These are phyloP conservation scores for Noccaea caerulescens DNA, from an alignment of 345 rosid genomes.

Conservation along the genomic window DNA sequence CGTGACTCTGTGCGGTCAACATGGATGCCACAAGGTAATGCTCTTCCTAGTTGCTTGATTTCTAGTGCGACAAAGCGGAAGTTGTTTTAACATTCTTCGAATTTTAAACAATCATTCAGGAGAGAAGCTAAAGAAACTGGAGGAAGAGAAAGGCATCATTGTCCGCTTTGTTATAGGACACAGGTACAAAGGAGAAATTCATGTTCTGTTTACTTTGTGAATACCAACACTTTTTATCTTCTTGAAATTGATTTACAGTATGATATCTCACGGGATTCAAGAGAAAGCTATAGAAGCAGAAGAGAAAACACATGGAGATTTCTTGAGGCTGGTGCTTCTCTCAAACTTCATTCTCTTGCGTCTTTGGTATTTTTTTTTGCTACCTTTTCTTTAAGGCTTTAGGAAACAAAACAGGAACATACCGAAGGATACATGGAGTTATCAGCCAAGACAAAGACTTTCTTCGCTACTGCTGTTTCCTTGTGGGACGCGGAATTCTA, in stretches of 20 bases:
- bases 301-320: constrained; percentile 69
- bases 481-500: constrained; percentile 92
- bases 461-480: constrained; percentile 74
- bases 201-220: constrained; percentile 13
- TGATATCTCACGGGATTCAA: constrained; percentile 63
- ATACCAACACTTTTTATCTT: not conserved
- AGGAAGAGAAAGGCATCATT: constrained; percentile 78
- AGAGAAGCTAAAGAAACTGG: constrained; percentile 64
- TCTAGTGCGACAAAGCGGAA: not conserved
- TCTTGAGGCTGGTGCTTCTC: constrained; percentile 73
- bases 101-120: constrained; percentile 41
- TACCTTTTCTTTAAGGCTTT: not conserved
- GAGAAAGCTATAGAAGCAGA: constrained; percentile 79
- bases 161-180: constrained; percentile 90
- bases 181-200: constrained; percentile 52
- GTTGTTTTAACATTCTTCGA: not conserved
- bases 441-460: constrained; percentile 85
- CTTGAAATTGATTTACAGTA: constrained; percentile 27
- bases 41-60: not conserved
- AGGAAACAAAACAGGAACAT: constrained; percentile 61
- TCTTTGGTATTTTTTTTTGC: not conserved
- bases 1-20: constrained; percentile 86
- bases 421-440: constrained; percentile 78
- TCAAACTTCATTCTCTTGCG: constrained; percentile 13
- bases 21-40: constrained; percentile 93